A percentile compares a stretch with the other conserved stretches of the same genome.
These are phyloP conservation scores for Coemansia sp. DNA, from an alignment of 192 early-diverging fungal species.

Conservation along the genomic window DNA sequence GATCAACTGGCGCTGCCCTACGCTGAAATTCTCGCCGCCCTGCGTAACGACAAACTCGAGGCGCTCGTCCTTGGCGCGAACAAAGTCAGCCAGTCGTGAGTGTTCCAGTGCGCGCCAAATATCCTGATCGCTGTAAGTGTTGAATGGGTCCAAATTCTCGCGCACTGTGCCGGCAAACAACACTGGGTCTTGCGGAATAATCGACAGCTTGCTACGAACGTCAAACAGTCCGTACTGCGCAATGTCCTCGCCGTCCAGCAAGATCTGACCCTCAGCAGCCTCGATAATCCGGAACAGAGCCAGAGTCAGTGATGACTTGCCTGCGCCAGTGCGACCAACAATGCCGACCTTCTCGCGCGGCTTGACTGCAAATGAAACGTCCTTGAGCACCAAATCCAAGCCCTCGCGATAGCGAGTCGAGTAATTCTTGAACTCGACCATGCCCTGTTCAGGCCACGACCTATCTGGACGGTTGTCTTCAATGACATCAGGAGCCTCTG, in stretches of 20 bases:
- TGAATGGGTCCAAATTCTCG: constrained; percentile 60
- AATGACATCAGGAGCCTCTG: constrained; percentile 77
- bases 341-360: constrained; percentile 63
- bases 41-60: constrained; percentile 66
- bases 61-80: constrained; percentile 63
- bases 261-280: constrained; percentile 63
- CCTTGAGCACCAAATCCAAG: constrained; percentile 76
- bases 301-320: constrained; percentile 64
- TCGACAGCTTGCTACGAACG: constrained; percentile 64
- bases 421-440: constrained; percentile 75
- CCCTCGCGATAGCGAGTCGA: constrained; percentile 81
- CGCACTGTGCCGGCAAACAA: constrained; percentile 66
- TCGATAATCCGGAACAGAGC: constrained; percentile 74
- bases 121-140: constrained; percentile 52
- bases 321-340: constrained; percentile 69
- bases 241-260: constrained; percentile 68
- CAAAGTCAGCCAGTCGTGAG: constrained; percentile 65
- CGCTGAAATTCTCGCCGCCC: constrained; percentile 71
- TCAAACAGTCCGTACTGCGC: constrained; percentile 54
- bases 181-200: constrained; percentile 88
- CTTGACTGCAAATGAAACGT: constrained; percentile 37
- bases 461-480: constrained; percentile 58
- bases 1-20: constrained; percentile 79
- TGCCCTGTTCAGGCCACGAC: constrained; percentile 76
- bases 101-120: constrained; percentile 73